A percentile compares a stretch with the other conserved stretches of the same genome.
phyloP scores from a whole-genome alignment of 345 rosid species.

The Pugionium cornutum region DNA sequence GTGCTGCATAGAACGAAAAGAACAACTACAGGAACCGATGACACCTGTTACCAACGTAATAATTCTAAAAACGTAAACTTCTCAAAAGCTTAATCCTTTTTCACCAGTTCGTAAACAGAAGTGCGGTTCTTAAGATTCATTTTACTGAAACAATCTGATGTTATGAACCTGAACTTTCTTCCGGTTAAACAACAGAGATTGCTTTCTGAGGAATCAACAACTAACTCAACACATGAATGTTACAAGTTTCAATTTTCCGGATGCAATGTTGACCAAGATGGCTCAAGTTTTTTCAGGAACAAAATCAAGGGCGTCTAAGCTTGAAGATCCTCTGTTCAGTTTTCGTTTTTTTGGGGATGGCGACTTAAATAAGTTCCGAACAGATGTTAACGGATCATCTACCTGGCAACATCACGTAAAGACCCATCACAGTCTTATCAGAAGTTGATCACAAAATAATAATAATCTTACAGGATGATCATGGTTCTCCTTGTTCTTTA shows the following conservation, averaged over 20 bases:
- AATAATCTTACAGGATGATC: neutral
- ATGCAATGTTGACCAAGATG: slow-evolving; percentile 7
- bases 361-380: slow-evolving; percentile 68
- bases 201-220: slow-evolving; percentile 8
- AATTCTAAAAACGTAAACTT: too few relatives aligned
- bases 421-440: slow-evolving; percentile 8
- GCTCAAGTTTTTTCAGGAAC: neutral
- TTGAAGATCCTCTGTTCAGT: slow-evolving; percentile 36
- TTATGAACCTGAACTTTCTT: too few relatives aligned
- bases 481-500: slow-evolving; percentile 4
- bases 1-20: too few relatives aligned
- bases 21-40: too few relatives aligned
- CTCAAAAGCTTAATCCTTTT: too few relatives aligned
- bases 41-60: too few relatives aligned
- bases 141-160: too few relatives aligned
- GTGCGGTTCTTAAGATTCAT: too few relatives aligned
- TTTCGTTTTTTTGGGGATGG: slow-evolving; percentile 57
- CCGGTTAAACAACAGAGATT: neutral
- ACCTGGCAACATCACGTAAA: slow-evolving; percentile 45
- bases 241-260: neutral
- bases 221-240: slow-evolving; percentile 8
- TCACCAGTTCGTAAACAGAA: too few relatives aligned
- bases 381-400: slow-evolving; percentile 73
- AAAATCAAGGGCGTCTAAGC: slow-evolving; percentile 12
- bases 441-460: neutral